Evolutionary conservation across 2,329 filamentous ascomycete species (phyloP).

Genomic region (Trematosphaeria pertusa): DNA sequence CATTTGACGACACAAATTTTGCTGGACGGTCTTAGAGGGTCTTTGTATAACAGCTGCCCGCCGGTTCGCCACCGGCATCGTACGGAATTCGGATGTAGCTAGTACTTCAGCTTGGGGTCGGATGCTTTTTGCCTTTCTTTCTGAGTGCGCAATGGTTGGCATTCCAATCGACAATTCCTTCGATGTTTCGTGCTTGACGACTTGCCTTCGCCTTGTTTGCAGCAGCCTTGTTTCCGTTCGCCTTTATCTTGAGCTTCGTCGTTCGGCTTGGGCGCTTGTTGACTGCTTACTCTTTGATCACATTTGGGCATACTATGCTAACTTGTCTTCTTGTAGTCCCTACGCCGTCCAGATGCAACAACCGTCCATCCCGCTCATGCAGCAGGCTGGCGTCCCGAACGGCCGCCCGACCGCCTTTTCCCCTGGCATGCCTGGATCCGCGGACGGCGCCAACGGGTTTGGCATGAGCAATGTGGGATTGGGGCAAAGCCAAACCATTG

Average conservation of each 20-base stretch:
- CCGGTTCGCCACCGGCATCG: slow-evolving; percentile 41
- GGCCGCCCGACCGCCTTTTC: slow-evolving; percentile 33
- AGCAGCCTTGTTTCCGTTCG: slow-evolving; percentile 29
- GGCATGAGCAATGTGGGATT: slow-evolving; percentile 19
- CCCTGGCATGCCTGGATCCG: slow-evolving; percentile 31
- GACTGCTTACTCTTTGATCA: slow-evolving; percentile 2
- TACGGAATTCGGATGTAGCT: slow-evolving; percentile 43
- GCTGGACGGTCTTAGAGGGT: slow-evolving; percentile 43
- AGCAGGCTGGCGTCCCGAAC: slow-evolving; percentile 28
- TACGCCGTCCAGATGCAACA: slow-evolving; percentile 34
- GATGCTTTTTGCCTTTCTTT: slow-evolving; percentile 44
- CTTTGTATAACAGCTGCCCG: slow-evolving; percentile 49
- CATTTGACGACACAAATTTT: slow-evolving; percentile 45
- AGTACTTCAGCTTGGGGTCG: slow-evolving; percentile 38
- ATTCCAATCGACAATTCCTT: slow-evolving; percentile 45
- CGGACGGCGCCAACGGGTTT: slow-evolving; percentile 42
- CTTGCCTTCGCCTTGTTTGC: slow-evolving; percentile 38
- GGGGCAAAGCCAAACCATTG: slow-evolving; percentile 24
- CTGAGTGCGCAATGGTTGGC: slow-evolving; percentile 46
- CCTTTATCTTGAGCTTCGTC: slow-evolving; percentile 29
- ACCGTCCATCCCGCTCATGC: slow-evolving; percentile 23
- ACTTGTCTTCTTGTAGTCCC: slow-evolving; percentile 28
- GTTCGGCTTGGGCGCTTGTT: slow-evolving; percentile 13
- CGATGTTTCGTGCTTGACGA: slow-evolving; percentile 32
- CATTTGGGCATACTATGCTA: slow-evolving; percentile 7